Conservation (phyloP, 2,329 filamentous ascomycete species). For the Juglanconis sp. region DNA sequence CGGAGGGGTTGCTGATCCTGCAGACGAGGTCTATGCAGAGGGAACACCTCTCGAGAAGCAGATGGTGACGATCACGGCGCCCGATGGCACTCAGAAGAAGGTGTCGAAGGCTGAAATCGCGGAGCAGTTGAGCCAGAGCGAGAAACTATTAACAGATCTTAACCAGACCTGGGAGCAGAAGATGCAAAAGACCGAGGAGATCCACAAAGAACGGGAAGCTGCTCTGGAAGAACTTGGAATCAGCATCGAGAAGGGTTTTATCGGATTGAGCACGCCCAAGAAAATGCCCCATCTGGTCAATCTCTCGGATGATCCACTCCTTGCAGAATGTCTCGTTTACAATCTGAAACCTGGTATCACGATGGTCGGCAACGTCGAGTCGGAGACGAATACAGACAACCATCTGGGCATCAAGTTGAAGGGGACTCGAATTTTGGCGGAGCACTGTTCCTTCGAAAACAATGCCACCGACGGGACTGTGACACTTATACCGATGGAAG, state of each 20-base stretch:
- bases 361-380: constrained; percentile 90
- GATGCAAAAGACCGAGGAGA: constrained; percentile 88
- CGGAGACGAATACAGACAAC: constrained; percentile 71
- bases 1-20: constrained; percentile 48
- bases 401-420: constrained; percentile 90
- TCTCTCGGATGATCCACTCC: constrained; percentile 85
- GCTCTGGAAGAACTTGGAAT: constrained; percentile 95
- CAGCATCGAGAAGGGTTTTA: constrained; percentile 97
- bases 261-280: constrained; percentile 92
- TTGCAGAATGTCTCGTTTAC: constrained; percentile 95
- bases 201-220: constrained; percentile 94
- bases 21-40: constrained; percentile 84
- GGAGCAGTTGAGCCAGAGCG: constrained; percentile 91
- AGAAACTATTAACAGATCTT: constrained; percentile 91
- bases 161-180: constrained; percentile 99
- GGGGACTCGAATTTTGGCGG: constrained; percentile 84
- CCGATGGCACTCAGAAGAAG: constrained; percentile 85
- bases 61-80: constrained; percentile 86
- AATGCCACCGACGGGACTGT: constrained; percentile 73
- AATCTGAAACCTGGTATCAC: constrained; percentile 95
- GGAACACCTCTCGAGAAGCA: constrained; percentile 93
- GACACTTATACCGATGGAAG: constrained; percentile 83
- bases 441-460: constrained; percentile 95
- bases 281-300: constrained; percentile 99
- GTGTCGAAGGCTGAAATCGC: constrained; percentile 98